phyloP scores from a whole-genome alignment of 139 green algal species.

The Parachlorella kessleri region DNA sequence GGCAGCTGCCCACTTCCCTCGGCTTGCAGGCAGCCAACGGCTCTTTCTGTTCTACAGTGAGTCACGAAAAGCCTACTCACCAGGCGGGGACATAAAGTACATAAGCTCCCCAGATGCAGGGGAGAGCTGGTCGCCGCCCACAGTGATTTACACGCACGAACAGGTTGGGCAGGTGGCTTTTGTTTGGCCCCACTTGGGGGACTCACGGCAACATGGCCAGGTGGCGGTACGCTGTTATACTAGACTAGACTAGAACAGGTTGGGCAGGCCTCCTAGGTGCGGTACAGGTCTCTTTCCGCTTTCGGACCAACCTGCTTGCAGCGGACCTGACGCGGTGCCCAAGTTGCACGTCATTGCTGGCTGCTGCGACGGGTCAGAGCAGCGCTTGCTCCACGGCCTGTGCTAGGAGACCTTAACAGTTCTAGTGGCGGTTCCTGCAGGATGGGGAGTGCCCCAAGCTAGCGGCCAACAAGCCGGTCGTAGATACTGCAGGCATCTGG shows the following conservation, averaged over 20 bases:
- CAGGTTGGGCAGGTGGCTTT: conserved; percentile 13
- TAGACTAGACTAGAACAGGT: too few relatives aligned
- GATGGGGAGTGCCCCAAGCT: conserved; percentile 22
- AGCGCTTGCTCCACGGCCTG: too few relatives aligned
- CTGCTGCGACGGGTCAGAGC: too few relatives aligned
- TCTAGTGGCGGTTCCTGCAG: neutral
- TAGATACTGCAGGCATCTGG: conserved; percentile 23
- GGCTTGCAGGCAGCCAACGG: conserved; percentile 1
- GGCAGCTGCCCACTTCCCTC: too few relatives aligned
- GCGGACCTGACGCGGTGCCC: too few relatives aligned
- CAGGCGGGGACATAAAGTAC: conserved; percentile 42
- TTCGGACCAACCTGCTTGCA: too few relatives aligned
- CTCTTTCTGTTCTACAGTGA: conserved; percentile 48
- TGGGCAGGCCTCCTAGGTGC: too few relatives aligned
- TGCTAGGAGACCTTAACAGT: too few relatives aligned
- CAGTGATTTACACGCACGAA: conserved; percentile 30
- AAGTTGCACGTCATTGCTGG: conserved; percentile 34
- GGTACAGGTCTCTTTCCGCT: too few relatives aligned
- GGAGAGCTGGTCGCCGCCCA: conserved; percentile 22
- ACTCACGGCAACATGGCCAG: too few relatives aligned
- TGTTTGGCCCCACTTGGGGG: too few relatives aligned
- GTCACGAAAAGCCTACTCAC: conserved; percentile 32
- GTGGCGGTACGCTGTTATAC: too few relatives aligned
- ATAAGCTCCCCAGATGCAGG: conserved; percentile 17
- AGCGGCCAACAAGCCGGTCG: conserved; percentile 22